Evolutionary conservation across 129 eudicot genomes (phyloP).

Genomic region (Flaveria trinervia): DNA sequence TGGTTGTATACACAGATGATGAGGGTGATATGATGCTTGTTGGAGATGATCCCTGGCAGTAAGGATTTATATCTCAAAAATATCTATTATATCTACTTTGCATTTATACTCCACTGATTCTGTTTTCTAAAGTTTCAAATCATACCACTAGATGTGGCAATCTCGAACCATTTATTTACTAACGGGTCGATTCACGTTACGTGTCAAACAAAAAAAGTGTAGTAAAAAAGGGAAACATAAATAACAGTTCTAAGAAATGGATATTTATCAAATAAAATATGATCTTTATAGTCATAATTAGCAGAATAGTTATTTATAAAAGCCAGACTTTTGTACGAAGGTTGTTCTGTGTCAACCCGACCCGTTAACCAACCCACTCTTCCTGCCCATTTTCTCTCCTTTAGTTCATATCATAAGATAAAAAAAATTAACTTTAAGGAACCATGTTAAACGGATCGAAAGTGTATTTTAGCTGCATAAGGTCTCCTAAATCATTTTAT

Average conservation of each 20-base stretch:
- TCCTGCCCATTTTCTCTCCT: not conserved
- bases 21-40: slow-evolving; percentile 98
- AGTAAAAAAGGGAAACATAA: not conserved
- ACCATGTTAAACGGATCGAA: not conserved
- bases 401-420: not conserved
- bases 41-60: slow-evolving; percentile 98
- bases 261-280: not conserved
- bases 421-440: not conserved
- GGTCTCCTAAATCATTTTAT: not conserved
- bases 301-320: not conserved
- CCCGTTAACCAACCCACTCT: not conserved
- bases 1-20: slow-evolving; percentile 80
- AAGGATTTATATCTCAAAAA: slow-evolving; percentile 31
- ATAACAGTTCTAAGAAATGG: not conserved
- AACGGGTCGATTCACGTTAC: not conserved
- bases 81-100: not conserved
- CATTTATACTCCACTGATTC: not conserved
- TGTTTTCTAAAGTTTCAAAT: not conserved
- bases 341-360: not conserved
- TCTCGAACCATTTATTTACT: not conserved
- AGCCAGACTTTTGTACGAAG: not conserved
- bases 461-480: not conserved
- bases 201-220: not conserved
- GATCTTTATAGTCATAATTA: not conserved
- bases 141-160: not conserved